Evolutionary conservation across 2,329 filamentous ascomycete genomes (phyloP).

Genomic region (Cercospora sp.): DNA sequence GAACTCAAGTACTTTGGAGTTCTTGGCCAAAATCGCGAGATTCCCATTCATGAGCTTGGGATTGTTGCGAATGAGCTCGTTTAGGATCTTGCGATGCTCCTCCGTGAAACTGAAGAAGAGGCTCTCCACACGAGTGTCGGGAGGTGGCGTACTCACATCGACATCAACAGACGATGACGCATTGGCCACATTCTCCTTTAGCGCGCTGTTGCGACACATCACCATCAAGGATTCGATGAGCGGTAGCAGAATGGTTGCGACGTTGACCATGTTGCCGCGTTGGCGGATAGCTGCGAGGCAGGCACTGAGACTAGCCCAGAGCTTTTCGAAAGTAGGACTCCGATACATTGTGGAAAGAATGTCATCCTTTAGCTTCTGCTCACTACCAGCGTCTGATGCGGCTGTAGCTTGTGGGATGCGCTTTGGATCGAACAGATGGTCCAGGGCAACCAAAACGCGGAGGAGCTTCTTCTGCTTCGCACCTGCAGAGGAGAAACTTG

Average conservation of each 20-base stretch:
- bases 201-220: conserved; percentile 94
- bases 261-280: conserved; percentile 93
- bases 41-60: conserved; percentile 98
- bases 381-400: conserved; percentile 40
- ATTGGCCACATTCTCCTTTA: conserved; percentile 65
- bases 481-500: conserved; percentile 93
- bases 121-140: conserved; percentile 79
- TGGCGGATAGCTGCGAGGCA: conserved; percentile 86
- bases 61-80: conserved; percentile 94
- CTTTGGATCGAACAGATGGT: conserved; percentile 91
- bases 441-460: conserved; percentile 86
- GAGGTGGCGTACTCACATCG: conserved; percentile 69
- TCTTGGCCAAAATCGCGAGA: conserved; percentile 93
- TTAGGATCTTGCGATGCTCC: conserved; percentile 94
- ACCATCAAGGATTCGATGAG: conserved; percentile 98
- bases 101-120: conserved; percentile 98
- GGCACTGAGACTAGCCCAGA: conserved; percentile 90
- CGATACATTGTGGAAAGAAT: conserved; percentile 86
- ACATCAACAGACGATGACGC: conserved; percentile 42
- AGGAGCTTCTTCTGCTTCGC: conserved; percentile 97
- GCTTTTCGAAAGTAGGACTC: conserved; percentile 81
- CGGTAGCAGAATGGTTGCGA: conserved; percentile 91
- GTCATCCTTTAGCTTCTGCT: conserved; percentile 72
- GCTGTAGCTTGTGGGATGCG: conserved; percentile 39
- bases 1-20: conserved; percentile 97